phyloP scores from a whole-genome alignment of 306 rosid species.

The Quercus robur region DNA sequence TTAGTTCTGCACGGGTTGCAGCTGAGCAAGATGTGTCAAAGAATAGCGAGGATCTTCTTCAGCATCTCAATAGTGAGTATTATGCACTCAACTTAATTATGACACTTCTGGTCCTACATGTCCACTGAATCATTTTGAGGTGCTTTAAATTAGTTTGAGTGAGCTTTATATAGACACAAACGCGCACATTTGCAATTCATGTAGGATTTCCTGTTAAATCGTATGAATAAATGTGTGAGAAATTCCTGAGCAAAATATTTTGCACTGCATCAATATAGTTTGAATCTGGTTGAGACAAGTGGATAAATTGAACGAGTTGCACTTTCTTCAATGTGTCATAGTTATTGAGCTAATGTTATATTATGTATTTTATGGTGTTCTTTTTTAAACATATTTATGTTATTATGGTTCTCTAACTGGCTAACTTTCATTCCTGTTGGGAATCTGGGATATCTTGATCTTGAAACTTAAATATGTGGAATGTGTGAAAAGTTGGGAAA shows the following conservation, averaged over 20 bases:
- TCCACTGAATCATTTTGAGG: not conserved
- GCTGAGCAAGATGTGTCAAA: slow-evolving; percentile 68
- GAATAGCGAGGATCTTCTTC: slow-evolving; percentile 49
- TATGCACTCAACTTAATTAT: not conserved
- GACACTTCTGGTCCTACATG: not conserved
- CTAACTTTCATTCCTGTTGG: not conserved
- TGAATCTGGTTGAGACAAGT: not conserved
- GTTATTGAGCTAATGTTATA: no score
- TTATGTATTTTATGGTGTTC: not conserved
- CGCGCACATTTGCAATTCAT: not conserved
- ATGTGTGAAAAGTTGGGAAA: not conserved
- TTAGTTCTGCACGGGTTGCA: slow-evolving; percentile 52
- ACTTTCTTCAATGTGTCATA: not conserved
- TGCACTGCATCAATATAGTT: no score
- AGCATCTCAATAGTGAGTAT: slow-evolving; percentile 58
- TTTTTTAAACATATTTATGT: not conserved
- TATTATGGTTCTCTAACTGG: not conserved
- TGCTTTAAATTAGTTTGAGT: not conserved
- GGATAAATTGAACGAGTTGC: not conserved
- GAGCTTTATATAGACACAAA: not conserved
- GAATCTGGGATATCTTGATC: not conserved
- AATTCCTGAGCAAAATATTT: no score
- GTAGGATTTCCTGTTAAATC: no score
- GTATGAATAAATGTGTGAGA: no score
- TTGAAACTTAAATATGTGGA: not conserved